Conservation (phyloP, 2,329 filamentous ascomycete species). For the Ophiosphaerella narmari region DNA sequence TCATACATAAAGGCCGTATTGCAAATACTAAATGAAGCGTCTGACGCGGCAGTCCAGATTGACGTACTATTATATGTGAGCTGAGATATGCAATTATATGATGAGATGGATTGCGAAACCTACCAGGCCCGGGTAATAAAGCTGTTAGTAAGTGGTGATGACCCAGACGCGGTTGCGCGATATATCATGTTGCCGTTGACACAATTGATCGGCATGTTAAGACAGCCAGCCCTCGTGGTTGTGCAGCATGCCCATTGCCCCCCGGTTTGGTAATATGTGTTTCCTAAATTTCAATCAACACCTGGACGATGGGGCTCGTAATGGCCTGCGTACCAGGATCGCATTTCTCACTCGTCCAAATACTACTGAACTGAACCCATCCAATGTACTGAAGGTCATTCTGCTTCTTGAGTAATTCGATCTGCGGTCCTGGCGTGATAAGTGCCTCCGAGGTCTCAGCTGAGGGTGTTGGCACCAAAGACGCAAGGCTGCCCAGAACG, state of each 20-base stretch:
- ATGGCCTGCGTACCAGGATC: slow-evolving; percentile 9
- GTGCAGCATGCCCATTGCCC: slow-evolving; percentile 30
- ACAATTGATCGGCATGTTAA: slow-evolving; percentile 25
- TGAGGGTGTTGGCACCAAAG: slow-evolving; percentile 12
- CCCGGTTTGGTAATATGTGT: slow-evolving; percentile 23
- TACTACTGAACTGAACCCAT: slow-evolving; percentile 20
- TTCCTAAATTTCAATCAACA: slow-evolving; percentile 1
- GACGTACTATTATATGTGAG: slow-evolving; percentile 15
- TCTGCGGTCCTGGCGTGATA: slow-evolving; percentile 28
- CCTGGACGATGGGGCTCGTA: neutral
- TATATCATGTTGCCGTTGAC: slow-evolving; percentile 28
- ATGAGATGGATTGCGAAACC: neutral
- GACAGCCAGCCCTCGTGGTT: slow-evolving; percentile 22
- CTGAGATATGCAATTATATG: neutral
- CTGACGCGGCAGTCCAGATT: slow-evolving; percentile 16
- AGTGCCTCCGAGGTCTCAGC: slow-evolving; percentile 21
- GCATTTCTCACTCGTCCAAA: slow-evolving; percentile 21
- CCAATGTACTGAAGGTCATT: slow-evolving; percentile 29
- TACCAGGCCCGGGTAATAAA: slow-evolving; percentile 15
- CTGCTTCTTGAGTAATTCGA: slow-evolving; percentile 30
- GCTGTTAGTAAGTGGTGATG: slow-evolving; percentile 8
- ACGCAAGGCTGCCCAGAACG: slow-evolving; percentile 19
- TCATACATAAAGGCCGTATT: slow-evolving; percentile 39
- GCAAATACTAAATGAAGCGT: slow-evolving; percentile 27
- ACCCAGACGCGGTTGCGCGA: slow-evolving; percentile 7